phyloP scores from a whole-genome alignment of 1,284 basidiomycete genomes.

The Cryptococcus maquisensis region DNA sequence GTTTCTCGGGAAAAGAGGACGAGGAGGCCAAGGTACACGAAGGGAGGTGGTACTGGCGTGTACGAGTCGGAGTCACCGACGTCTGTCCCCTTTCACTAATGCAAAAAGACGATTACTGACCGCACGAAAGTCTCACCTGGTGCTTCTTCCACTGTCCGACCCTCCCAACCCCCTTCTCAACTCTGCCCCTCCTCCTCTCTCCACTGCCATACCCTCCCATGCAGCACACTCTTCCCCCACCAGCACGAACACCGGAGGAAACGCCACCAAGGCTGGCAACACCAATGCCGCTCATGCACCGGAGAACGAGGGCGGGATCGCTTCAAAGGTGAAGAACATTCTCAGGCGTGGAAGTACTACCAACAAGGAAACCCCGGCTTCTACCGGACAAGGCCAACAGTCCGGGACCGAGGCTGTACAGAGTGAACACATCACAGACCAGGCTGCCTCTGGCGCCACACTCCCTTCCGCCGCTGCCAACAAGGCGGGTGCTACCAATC shows the following conservation, averaged over 20 bases:
- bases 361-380: constrained; percentile 1
- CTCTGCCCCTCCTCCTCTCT: constrained; percentile 25
- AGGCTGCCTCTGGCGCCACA: constrained; percentile 26
- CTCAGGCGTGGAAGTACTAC: constrained; percentile 21
- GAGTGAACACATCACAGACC: constrained; percentile 26
- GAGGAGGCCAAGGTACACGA: constrained; percentile 11
- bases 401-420: not conserved
- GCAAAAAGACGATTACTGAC: constrained; percentile 1
- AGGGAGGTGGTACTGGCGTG: constrained; percentile 44
- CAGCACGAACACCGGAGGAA: not conserved
- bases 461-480: constrained; percentile 18
- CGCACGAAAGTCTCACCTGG: constrained; percentile 19
- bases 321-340: constrained; percentile 32
- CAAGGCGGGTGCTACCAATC: constrained; percentile 23
- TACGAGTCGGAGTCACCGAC: constrained; percentile 35
- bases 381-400: not conserved
- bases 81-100: constrained; percentile 21
- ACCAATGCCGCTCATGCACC: not conserved
- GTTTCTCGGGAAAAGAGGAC: constrained; percentile 7
- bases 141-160: constrained; percentile 35
- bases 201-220: constrained; percentile 31
- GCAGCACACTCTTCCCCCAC: constrained; percentile 4
- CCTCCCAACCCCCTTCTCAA: constrained; percentile 41
- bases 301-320: constrained; percentile 14
- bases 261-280: not conserved